phyloP scores from a whole-genome alignment of 75 land plant genomes.

The Picea glauca region DNA sequence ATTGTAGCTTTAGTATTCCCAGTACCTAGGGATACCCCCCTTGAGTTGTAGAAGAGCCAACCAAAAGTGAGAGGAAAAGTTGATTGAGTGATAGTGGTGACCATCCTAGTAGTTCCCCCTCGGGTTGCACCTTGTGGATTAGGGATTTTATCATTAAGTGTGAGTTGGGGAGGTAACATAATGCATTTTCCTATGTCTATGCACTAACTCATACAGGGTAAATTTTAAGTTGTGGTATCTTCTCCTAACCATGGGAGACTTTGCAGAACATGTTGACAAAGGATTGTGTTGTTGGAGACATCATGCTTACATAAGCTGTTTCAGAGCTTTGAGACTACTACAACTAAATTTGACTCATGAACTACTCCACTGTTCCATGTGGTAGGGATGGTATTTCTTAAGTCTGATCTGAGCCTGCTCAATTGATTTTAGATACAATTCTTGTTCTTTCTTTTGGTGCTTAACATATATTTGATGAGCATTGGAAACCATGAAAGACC shows the following conservation, averaged over 20 bases:
- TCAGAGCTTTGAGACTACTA: too few species aligned
- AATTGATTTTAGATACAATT: neutral
- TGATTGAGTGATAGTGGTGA: too few species aligned
- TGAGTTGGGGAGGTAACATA: neutral
- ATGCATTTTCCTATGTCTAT: neutral
- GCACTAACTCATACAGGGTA: neutral
- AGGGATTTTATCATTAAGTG: too few species aligned
- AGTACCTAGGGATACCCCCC: too few species aligned
- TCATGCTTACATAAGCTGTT: neutral
- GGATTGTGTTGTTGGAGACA: neutral
- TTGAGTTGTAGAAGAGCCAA: too few species aligned
- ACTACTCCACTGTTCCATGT: neutral
- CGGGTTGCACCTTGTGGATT: too few species aligned
- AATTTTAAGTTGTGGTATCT: neutral
- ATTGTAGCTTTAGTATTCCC: too few species aligned
- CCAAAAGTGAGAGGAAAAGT: too few species aligned
- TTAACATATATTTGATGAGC: neutral
- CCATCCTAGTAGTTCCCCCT: too few species aligned
- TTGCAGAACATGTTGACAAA: neutral
- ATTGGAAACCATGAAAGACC: too few species aligned
- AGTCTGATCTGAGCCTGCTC: neutral
- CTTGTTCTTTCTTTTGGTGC: neutral
- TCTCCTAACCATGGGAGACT: neutral
- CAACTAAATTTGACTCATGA: neutral
- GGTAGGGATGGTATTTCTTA: neutral